phyloP scores from a whole-genome alignment of 2,329 filamentous ascomycete genomes.

The Paracoccidioides brasiliensis region DNA sequence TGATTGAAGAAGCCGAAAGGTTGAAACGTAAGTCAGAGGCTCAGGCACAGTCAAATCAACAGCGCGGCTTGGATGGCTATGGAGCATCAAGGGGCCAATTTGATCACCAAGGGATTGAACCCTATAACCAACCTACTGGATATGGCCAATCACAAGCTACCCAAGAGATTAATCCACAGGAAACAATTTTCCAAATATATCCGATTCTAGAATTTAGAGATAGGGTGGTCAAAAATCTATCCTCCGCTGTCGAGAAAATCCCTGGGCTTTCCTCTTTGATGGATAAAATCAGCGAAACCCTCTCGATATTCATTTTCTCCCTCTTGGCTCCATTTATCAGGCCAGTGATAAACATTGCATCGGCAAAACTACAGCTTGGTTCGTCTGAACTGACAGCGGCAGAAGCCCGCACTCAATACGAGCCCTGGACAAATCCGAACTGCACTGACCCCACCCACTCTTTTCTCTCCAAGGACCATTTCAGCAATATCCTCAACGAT shows the following conservation, averaged over 20 bases:
- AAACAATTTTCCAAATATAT: constrained; percentile 72
- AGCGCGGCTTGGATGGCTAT: constrained; percentile 20
- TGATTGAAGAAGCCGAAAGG: constrained; percentile 52
- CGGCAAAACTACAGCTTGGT: constrained; percentile 71
- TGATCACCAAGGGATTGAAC: constrained; percentile 8
- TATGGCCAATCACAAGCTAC: constrained; percentile 25
- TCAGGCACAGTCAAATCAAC: constrained; percentile 48
- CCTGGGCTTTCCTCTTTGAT: constrained; percentile 81
- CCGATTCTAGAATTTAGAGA: constrained; percentile 90
- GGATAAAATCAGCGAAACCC: constrained; percentile 83
- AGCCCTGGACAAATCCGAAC: constrained; percentile 63
- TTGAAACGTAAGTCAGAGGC: constrained; percentile 49
- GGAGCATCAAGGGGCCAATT: constrained; percentile 15
- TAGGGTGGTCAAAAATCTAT: constrained; percentile 80
- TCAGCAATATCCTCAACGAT: constrained; percentile 64
- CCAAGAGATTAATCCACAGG: constrained; percentile 58
- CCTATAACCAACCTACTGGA: constrained; percentile 8
- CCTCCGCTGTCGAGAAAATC: constrained; percentile 74
- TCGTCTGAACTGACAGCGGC: constrained; percentile 58
- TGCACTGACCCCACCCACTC: constrained; percentile 73
- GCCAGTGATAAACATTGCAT: constrained; percentile 79
- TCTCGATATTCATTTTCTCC: constrained; percentile 84
- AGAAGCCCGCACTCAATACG: constrained; percentile 60
- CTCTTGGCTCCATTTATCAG: constrained; percentile 83
- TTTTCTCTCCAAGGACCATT: constrained; percentile 74